Evolutionary conservation across 345 rosid genomes (phyloP), one percentile per base, ranked within the genome.

Genomic region (Acer negundo): DNA sequence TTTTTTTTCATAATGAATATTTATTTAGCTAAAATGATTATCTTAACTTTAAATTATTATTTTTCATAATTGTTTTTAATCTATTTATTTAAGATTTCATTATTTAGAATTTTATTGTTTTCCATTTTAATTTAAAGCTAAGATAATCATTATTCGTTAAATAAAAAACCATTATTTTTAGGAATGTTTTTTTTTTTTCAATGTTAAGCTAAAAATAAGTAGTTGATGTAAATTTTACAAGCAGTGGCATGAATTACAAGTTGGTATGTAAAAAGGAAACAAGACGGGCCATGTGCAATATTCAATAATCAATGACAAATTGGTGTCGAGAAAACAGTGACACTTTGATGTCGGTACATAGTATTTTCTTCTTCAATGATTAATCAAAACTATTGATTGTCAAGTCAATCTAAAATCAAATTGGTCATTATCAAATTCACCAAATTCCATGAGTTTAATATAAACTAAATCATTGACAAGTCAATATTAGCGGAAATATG

Each of bases 311-410:
- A 35, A 0, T 62, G 70, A 68, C 72, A 75, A 44, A 24, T 23
- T 55, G 56, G 0, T 69, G 79, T 51, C 55, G 44, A 20, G 17
- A 63, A 59, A 66, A 70, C 24, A 76, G 67, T 73, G 67, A 53
- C 77, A 51, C 46, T 63, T 28, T 35, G n/a, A 24, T 84, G 83
- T 81, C 81, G 83, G 85, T 75, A 79, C 61, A 63, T 68, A 79
- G 62, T 40, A 65, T 46, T 77, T 75, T 23, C 38, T 16, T 66
- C 68, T 67, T 73, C 84, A 51, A 64, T 76, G 63, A 79, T 81
- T 76, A 56, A 81, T 70, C 23, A 49, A 20, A 75, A 73, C 82
- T 72, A 19, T 80, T 75, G 65, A 15, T 55, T 20, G 44, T 55
- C 51, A 68, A 71, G 65, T 77, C 77, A 17, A 63, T 46, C 73